A percentile compares a stretch with the other conserved stretches of the same genome.
These are phyloP conservation scores for Suhomyces kunorum DNA, from an alignment of 1,139 yeast genomes.

Conservation along the genomic window DNA sequence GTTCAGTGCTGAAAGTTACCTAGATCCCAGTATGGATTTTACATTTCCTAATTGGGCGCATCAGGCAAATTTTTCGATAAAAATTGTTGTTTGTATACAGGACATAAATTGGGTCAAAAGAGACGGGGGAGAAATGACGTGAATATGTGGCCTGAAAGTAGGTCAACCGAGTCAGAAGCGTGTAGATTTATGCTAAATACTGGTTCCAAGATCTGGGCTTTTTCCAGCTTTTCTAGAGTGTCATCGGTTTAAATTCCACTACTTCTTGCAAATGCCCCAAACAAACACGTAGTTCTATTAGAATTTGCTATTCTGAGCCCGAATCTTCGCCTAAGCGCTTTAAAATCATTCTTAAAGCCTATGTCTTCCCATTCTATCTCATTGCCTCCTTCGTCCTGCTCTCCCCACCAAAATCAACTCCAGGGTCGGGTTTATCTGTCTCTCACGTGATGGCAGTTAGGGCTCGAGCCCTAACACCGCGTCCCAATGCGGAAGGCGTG, in stretches of 20 bases:
- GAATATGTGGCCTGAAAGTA: neutral
- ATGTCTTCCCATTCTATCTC: too few relatives aligned
- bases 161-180: neutral
- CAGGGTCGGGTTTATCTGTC: neutral
- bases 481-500: conserved; percentile 15
- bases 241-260: too few relatives aligned
- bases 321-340: too few relatives aligned
- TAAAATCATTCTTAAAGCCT: too few relatives aligned
- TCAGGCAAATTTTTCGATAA: conserved; percentile 32
- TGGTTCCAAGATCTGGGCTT: too few relatives aligned
- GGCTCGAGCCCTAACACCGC: conserved; percentile 14
- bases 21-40: conserved; percentile 21
- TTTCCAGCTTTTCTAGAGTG: too few relatives aligned
- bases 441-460: conserved; percentile 15
- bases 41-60: conserved; percentile 39
- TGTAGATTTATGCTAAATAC: too few relatives aligned
- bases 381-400: too few relatives aligned
- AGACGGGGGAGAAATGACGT: too few relatives aligned
- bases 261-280: too few relatives aligned
- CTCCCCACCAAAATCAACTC: neutral
- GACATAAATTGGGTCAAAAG: conserved; percentile 1
- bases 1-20: conserved; percentile 16
- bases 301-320: too few relatives aligned
- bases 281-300: too few relatives aligned
- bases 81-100: conserved; percentile 20